phyloP scores from a whole-genome alignment of 2,329 filamentous ascomycete species.

The Diaporthe sp. region DNA sequence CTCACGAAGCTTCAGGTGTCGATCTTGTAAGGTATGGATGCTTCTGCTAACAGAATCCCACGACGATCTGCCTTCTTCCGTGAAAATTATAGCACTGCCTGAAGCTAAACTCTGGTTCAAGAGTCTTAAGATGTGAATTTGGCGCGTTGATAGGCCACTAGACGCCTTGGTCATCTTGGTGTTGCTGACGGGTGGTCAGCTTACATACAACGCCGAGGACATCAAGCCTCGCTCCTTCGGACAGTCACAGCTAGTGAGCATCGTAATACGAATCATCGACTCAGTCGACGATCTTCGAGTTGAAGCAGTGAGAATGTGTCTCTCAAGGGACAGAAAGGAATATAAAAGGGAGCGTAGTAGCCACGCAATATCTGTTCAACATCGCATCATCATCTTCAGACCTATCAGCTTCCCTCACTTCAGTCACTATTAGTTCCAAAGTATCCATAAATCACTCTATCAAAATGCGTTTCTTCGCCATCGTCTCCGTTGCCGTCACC shows the following conservation, averaged over 20 bases:
- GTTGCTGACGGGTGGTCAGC: neutral
- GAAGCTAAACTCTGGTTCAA: neutral
- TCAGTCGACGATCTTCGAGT: neutral
- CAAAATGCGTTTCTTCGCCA: conserved; percentile 1
- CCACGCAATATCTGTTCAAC: neutral
- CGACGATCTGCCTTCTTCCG: neutral
- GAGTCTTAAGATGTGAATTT: neutral
- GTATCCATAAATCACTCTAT: neutral
- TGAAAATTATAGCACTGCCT: neutral
- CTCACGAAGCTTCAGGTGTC: neutral
- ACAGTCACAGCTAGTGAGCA: neutral
- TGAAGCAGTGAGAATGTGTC: neutral
- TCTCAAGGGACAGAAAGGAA: neutral
- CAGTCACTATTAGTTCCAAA: too few species aligned
- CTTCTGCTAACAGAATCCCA: neutral
- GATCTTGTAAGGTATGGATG: neutral
- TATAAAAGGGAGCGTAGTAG: neutral
- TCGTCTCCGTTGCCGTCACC: neutral
- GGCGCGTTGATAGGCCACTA: neutral
- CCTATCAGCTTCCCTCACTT: neutral
- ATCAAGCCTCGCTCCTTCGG: neutral
- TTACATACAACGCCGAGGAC: neutral
- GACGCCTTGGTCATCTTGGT: neutral
- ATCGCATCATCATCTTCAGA: neutral
- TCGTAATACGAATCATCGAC: neutral